Conservation (phyloP, 2,329 filamentous ascomycete genomes). For the Paecilomyces sp. region DNA sequence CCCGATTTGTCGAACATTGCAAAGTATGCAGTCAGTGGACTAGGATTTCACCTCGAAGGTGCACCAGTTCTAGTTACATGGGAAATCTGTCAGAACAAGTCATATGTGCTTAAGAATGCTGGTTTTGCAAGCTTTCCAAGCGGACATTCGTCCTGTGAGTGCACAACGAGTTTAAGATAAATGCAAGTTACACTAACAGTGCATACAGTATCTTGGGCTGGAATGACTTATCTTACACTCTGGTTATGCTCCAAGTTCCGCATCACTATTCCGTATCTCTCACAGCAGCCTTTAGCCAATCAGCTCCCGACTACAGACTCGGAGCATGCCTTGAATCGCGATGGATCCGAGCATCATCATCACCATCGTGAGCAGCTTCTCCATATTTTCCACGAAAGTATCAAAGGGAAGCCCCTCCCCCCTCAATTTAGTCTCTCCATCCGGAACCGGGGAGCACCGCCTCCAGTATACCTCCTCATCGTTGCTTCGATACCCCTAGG, state of each 20-base stretch:
- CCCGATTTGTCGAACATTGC: slow-evolving; percentile 62
- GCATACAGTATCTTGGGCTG: slow-evolving; percentile 60
- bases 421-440: slow-evolving; percentile 40
- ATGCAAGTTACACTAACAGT: slow-evolving; percentile 3
- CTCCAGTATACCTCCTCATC: slow-evolving; percentile 70
- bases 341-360: neutral
- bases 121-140: slow-evolving; percentile 81
- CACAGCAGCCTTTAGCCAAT: slow-evolving; percentile 19
- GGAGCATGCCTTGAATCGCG: neutral
- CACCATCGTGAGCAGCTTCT: neutral
- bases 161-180: neutral
- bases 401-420: neutral
- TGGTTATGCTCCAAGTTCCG: slow-evolving; percentile 63
- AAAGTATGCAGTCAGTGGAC: slow-evolving; percentile 57
- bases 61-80: slow-evolving; percentile 66
- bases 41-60: slow-evolving; percentile 43
- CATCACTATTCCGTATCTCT: slow-evolving; percentile 38
- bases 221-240: slow-evolving; percentile 76
- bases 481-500: slow-evolving; percentile 65
- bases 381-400: neutral
- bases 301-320: slow-evolving; percentile 3
- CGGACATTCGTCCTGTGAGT: slow-evolving; percentile 62
- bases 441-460: slow-evolving; percentile 70
- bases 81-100: slow-evolving; percentile 62
- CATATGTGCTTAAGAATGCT: slow-evolving; percentile 58